Base-by-base conservation (phyloP, 1,284 basidiomycete species). In the Fomitopsis betulina region DNA sequence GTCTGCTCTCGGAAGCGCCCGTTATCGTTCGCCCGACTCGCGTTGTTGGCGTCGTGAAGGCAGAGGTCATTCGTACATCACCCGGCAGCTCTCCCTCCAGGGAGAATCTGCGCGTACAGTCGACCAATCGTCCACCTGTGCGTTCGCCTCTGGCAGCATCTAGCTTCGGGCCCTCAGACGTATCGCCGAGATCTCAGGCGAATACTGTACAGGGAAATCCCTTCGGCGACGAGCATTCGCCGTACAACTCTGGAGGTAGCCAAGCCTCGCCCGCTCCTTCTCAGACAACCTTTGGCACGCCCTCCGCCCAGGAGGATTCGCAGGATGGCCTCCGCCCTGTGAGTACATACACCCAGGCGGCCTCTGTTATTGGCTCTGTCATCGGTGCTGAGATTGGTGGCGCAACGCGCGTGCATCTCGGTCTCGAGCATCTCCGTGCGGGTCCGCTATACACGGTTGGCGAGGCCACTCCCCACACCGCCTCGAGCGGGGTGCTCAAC, bases 1-100 rank as follows among this genome's bases (percentile, higher is more conserved):
- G 87, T 64, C 80, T 93, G 70, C 74, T 93, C 58, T 84, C 84
- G 64, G 91, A 93, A 69, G 84, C 87, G 1, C 89, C 91, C 17
- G 86, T 88, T 73, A 93, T 93, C 64, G 81, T 93, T 61, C 90
- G 87, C 0, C 82, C 87, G 27, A 78, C 76, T 33, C 84, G 82
- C 60, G 86, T 91, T 10, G 71, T 89, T 42, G 88, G 89, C 38
- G 82, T 89, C 50, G 85, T 85, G 54, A 89, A 86, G 70, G 88
- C 91, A 30, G 89, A 90, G 68, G 85, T 92, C 51, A 83, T 93
- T 61, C 85, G 80, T 60, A 79, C 89, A 2, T 74, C 83, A 0
- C 78, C 78, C 35, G 73, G 77, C 21, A 61, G 58, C 15, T 64
- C 72, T 35, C 62, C 69, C 71, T 30, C 73, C 68, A 54, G 66